Conservation (phyloP, 305 asterid species). For the Withania somnifera region DNA sequence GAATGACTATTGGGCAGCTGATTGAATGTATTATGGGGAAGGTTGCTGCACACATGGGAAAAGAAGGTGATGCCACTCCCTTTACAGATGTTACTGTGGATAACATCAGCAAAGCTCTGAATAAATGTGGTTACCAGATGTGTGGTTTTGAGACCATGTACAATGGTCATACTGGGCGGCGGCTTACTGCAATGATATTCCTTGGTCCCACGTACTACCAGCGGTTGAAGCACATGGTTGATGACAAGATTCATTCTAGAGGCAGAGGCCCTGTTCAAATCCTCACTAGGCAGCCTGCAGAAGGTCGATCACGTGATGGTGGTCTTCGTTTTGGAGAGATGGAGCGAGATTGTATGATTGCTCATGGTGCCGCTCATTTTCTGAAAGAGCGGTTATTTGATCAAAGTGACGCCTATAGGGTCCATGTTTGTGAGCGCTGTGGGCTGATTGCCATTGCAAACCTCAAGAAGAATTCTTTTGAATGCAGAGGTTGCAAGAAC, state of each 20-base stretch:
- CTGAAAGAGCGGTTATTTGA: slow-evolving; percentile 88
- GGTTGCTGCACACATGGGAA: slow-evolving; percentile 98
- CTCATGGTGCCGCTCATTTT: slow-evolving; percentile 96
- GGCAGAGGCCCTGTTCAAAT: slow-evolving; percentile 97
- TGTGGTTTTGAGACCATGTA: slow-evolving; percentile 98
- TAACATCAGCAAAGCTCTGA: slow-evolving; percentile 88
- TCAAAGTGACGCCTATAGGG: slow-evolving; percentile 93
- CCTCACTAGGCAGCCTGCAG: slow-evolving; percentile 97
- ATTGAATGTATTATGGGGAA: slow-evolving; percentile 98
- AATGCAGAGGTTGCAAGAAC: slow-evolving; percentile 95
- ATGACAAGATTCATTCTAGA: slow-evolving; percentile 92
- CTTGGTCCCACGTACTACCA: slow-evolving; percentile 97
- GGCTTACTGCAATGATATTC: slow-evolving; percentile 72
- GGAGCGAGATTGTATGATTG: slow-evolving; percentile 99
- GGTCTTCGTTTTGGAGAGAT: slow-evolving; percentile 97
- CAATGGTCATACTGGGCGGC: slow-evolving; percentile 90
- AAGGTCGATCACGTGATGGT: slow-evolving; percentile 95
- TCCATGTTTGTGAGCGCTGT: slow-evolving; percentile 84
- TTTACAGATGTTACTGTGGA: slow-evolving; percentile 96
- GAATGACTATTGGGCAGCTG: slow-evolving; percentile 97
- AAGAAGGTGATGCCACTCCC: slow-evolving; percentile 99
- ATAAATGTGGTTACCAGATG: slow-evolving; percentile 95
- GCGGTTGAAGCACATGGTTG: slow-evolving; percentile 97
- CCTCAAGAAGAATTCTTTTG: slow-evolving; percentile 80
- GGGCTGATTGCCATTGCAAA: slow-evolving; percentile 91